A percentile compares a stretch with the other conserved stretches of the same genome.
Evolutionary conservation across 768 basidiomycete genomes (phyloP).

Genomic region (Podaxis sp.): DNA sequence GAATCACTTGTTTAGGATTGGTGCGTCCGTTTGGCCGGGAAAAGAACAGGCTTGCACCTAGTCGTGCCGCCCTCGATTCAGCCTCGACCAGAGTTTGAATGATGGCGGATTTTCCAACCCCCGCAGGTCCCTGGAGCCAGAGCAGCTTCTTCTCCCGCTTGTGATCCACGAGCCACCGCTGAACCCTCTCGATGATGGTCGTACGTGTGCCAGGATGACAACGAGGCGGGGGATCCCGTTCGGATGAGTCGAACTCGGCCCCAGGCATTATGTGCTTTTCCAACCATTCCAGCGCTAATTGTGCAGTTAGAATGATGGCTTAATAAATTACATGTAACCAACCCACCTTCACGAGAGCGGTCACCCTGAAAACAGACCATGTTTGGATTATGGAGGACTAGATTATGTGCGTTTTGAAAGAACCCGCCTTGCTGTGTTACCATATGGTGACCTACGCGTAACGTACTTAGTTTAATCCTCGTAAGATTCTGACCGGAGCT

Average conservation of each 20-base stretch:
- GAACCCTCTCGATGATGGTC: conserved; percentile 12
- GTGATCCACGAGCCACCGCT: conserved; percentile 11
- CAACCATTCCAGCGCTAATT: conserved; percentile 1
- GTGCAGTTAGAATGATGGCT: too few species aligned
- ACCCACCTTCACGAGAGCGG: too few species aligned
- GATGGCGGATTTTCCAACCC: conserved; percentile 27
- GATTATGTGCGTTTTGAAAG: too few species aligned
- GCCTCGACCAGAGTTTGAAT: conserved; percentile 28
- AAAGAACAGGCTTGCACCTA: conserved; percentile 23
- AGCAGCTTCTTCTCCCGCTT: conserved; percentile 8
- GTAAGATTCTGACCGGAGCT: too few species aligned
- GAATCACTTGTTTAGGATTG: conserved; percentile 14
- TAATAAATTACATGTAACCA: too few species aligned
- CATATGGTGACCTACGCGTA: too few species aligned
- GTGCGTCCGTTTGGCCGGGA: conserved; percentile 9
- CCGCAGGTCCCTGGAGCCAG: conserved; percentile 24
- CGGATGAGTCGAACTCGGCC: conserved; percentile 18
- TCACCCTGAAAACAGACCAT: too few species aligned
- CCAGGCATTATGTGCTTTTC: conserved; percentile 3
- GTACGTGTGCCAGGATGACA: conserved; percentile 20
- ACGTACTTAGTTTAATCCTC: too few species aligned
- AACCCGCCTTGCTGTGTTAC: too few species aligned
- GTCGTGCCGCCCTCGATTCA: neutral
- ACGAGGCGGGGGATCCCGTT: conserved; percentile 16
- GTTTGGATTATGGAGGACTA: too few species aligned